Percentiles rank a stretch among this genome's conserved stretches.
Conservation (phyloP, 345 rosid genomes). For the Hypericum perforatum region DNA sequence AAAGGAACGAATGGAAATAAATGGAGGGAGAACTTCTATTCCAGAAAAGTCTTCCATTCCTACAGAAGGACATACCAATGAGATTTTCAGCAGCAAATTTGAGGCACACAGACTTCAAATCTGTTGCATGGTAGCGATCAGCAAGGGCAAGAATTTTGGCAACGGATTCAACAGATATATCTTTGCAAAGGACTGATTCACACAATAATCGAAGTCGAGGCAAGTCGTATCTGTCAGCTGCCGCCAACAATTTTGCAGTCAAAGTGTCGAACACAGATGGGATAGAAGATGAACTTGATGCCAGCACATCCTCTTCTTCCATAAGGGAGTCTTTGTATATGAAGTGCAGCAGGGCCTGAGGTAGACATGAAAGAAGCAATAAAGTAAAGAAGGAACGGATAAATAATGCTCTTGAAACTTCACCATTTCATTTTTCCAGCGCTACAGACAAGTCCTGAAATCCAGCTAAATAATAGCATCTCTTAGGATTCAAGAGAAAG, state of each 20-base stretch:
- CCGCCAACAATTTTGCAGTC: constrained; percentile 69
- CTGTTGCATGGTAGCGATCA: constrained; percentile 61
- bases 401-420: too few relatives aligned
- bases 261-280: constrained; percentile 47
- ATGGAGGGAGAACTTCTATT: too few relatives aligned
- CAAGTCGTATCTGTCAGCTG: constrained; percentile 70
- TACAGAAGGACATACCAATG: constrained; percentile 30
- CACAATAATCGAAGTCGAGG: constrained; percentile 80
- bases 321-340: constrained; percentile 63
- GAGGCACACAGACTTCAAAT: constrained; percentile 70
- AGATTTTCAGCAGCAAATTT: constrained; percentile 93
- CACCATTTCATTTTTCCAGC: too few relatives aligned
- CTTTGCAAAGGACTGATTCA: constrained; percentile 82
- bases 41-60: too few relatives aligned
- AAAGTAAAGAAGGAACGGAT: constrained; percentile 8
- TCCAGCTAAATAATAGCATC: too few relatives aligned
- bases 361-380: constrained; percentile 12
- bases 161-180: constrained; percentile 63
- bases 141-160: constrained; percentile 72
- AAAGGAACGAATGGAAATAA: constrained; percentile 4
- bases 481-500: too few relatives aligned
- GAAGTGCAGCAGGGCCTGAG: constrained; percentile 75
- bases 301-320: constrained; percentile 52
- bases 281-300: constrained; percentile 40
- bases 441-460: too few relatives aligned